Evolutionary conservation across 1,139 yeast genomes (phyloP).

Genomic region (Blastobotrys apis): DNA sequence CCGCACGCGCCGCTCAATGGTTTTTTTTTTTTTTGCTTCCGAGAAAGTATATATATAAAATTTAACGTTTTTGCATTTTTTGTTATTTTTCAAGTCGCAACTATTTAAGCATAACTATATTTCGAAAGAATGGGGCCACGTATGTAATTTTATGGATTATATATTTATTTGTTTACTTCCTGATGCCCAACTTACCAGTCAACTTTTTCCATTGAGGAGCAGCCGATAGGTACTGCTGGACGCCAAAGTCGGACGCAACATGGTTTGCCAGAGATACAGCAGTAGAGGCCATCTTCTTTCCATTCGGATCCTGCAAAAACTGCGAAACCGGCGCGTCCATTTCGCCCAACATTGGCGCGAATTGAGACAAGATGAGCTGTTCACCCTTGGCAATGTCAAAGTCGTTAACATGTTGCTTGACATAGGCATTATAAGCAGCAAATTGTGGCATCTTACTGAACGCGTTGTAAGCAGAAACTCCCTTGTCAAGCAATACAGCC

Average conservation of each 20-base stretch:
- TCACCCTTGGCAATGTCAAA: slow-evolving; percentile 22
- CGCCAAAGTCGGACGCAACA: slow-evolving; percentile 24
- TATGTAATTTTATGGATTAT: too few relatives aligned
- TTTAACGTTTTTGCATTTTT: too few relatives aligned
- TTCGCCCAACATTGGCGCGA: slow-evolving; percentile 9
- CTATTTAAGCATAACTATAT: too few relatives aligned
- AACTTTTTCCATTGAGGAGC: slow-evolving; percentile 11
- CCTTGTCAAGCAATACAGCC: slow-evolving; percentile 17
- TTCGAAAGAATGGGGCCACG: too few relatives aligned
- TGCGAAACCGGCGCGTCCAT: slow-evolving; percentile 12
- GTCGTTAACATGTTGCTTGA: slow-evolving; percentile 23
- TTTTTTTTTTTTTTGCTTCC: too few relatives aligned
- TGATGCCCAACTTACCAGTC: slow-evolving; percentile 1
- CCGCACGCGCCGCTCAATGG: too few relatives aligned
- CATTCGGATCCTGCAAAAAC: slow-evolving; percentile 24
- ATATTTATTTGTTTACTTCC: too few relatives aligned
- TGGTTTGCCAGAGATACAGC: slow-evolving; percentile 22
- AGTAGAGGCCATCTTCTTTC: slow-evolving; percentile 20
- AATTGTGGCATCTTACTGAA: slow-evolving; percentile 24
- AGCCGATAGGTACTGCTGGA: slow-evolving; percentile 6
- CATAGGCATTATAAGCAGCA: slow-evolving; percentile 23
- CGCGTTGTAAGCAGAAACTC: slow-evolving; percentile 21
- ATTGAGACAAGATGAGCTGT: slow-evolving; percentile 11
- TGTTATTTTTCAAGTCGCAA: too few relatives aligned
- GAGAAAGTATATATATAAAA: too few relatives aligned